Base-by-base conservation (phyloP, 495 filamentous ascomycete species). In the Penicillium flavigenum region DNA sequence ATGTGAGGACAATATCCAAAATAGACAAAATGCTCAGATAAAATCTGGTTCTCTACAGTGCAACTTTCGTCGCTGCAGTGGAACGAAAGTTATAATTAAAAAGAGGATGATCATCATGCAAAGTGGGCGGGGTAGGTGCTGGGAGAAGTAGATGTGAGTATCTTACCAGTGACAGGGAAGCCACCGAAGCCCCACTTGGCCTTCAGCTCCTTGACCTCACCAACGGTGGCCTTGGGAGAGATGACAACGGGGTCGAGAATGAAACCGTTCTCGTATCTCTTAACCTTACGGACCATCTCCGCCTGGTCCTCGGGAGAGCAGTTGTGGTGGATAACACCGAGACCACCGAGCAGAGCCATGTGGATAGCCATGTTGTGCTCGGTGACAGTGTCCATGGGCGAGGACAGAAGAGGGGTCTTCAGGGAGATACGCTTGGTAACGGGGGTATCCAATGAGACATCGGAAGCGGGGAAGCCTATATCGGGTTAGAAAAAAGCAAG, bases 331-430 rank as follows among this genome's bases (percentile, higher is more conserved):
- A 99, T 95, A 55, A 98, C 90, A 74, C 94, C 94, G 32, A 99
- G 81, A 68, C 94, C 94, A 72, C 94, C 94, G 65, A 98, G 87
- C 47, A 98, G 83, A 34, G 94, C 94, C 88, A 99, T 96, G 78
- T 96, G 90, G 64, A 99, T 97, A 50, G 94, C 94, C 94, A 99
- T 99, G 70, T 94, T 91, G 73, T 95, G 88, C 76, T 98, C 94
- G 14, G 94, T 99, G 66, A 99, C 94, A 34, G 94, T 99, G 80
- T 99, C 94, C 94, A 99, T 99, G 64, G 94, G 95, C 24, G 92
- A 97, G 24, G 95, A 98, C 47, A 96, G 82, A 63, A 99, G 87
- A 41, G 94, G 94, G 10, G 90, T 91, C 81, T 96, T 99, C 64
- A 99, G 78, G 14, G 86, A 84, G 72, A 98, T 93, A 62, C 90